A percentile compares a stretch with the other conserved stretches of the same genome.
These are phyloP conservation scores for Paradendryphiella salina DNA, from an alignment of 2,329 filamentous ascomycete species.

Conservation along the genomic window DNA sequence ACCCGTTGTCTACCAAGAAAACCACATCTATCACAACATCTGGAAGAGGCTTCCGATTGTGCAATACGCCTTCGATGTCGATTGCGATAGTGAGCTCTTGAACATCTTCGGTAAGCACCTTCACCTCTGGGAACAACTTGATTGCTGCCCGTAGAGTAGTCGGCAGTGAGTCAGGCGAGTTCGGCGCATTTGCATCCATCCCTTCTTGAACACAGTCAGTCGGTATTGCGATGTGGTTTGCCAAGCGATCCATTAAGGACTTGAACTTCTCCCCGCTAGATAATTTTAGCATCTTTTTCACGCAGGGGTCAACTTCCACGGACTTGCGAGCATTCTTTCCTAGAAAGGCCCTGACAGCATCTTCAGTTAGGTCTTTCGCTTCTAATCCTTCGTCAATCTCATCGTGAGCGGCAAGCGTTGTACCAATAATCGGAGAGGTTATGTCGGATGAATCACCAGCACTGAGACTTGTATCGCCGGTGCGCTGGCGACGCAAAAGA, in stretches of 20 bases:
- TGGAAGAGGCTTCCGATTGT: constrained; percentile 24
- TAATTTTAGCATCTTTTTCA: not conserved
- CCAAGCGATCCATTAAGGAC: constrained; percentile 19
- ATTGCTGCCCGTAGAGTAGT: constrained; percentile 29
- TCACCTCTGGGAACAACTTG: constrained; percentile 27
- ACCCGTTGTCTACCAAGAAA: constrained; percentile 48
- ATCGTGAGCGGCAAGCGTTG: constrained; percentile 1
- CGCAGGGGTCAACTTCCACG: not conserved
- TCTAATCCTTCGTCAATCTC: not conserved
- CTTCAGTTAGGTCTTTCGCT: constrained; percentile 6
- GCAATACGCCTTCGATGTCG: constrained; percentile 35
- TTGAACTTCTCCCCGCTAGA: constrained; percentile 20
- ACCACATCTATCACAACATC: constrained; percentile 38
- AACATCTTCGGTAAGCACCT: constrained; percentile 21
- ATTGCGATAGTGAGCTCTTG: constrained; percentile 39
- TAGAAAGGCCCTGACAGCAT: constrained; percentile 20
- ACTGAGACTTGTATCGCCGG: constrained; percentile 18
- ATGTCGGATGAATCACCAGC: constrained; percentile 8
- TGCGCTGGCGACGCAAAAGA: constrained; percentile 27
- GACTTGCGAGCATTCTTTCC: constrained; percentile 23
- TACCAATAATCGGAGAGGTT: not conserved
- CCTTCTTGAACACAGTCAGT: constrained; percentile 13
- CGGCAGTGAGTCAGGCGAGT: constrained; percentile 6
- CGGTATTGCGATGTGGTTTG: constrained; percentile 25
- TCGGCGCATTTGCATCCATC: not conserved